phyloP scores from a whole-genome alignment of 257 asterid species.

The Lycium barbarum region DNA sequence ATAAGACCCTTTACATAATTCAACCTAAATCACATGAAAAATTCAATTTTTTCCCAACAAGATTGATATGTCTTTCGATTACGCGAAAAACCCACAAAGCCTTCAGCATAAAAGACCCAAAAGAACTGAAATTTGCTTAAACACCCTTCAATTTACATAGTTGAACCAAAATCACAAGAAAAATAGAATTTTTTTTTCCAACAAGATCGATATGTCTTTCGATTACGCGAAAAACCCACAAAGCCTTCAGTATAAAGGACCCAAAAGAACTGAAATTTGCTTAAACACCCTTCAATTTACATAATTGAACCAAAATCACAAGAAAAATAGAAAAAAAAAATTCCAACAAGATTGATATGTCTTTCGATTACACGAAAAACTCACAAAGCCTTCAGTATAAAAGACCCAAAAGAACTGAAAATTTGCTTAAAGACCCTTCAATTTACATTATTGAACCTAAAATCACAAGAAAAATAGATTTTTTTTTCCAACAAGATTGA shows the following conservation, averaged over 20 bases:
- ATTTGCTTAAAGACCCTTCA: no score
- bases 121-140: conserved; percentile 8
- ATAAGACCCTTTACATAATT: conserved; percentile 17
- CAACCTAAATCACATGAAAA: neutral
- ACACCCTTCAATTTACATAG: conserved; percentile 17
- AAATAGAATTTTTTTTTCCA: neutral
- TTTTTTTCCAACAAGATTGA: no score
- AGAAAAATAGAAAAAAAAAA: neutral
- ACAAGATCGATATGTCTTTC: conserved; percentile 15
- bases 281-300: conserved; percentile 11
- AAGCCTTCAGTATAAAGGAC: neutral
- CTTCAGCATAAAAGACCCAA: neutral
- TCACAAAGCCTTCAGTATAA: no score
- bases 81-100: neutral
- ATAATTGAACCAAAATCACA: neutral
- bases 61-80: conserved; percentile 11
- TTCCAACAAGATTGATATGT: no score
- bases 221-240: neutral
- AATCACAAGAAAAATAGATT: no score
- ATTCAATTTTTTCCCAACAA: neutral
- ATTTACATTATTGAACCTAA: no score
- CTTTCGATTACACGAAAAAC: no score
- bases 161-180: neutral
- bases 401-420: no score
- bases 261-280: conserved; percentile 12